These are phyloP conservation scores for Erysiphe pisi DNA, from an alignment of 2,329 filamentous ascomycete species.

Conservation along the genomic window DNA sequence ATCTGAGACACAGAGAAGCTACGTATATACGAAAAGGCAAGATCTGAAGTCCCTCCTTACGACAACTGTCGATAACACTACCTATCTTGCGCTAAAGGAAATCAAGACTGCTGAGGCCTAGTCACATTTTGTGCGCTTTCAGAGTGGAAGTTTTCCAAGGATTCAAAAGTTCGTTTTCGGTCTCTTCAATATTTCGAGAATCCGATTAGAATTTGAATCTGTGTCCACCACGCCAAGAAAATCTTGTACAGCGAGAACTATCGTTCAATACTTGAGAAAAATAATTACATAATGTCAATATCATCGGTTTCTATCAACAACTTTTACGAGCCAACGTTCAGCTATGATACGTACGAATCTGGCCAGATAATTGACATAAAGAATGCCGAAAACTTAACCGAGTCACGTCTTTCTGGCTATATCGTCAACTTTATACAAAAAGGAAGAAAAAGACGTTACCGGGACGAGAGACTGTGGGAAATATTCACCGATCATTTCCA, in stretches of 20 bases:
- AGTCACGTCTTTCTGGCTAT: constrained; percentile 30
- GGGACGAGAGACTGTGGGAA: constrained; percentile 11
- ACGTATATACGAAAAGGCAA: not conserved
- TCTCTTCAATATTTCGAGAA: not conserved
- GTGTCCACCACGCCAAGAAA: not conserved
- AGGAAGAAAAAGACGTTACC: not conserved
- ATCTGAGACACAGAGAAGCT: not conserved
- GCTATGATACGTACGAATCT: not conserved
- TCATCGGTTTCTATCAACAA: not conserved
- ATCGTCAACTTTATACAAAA: not conserved
- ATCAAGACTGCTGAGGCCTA: not conserved
- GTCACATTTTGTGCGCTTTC: not conserved
- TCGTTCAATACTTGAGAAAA: not conserved
- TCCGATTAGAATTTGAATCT: not conserved
- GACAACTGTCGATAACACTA: not conserved
- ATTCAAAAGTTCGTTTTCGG: not conserved
- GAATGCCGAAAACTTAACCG: not conserved
- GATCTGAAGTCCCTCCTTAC: not conserved
- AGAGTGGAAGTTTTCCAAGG: not conserved
- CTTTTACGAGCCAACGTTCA: not conserved
- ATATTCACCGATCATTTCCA: constrained; percentile 3
- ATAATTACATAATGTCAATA: not conserved
- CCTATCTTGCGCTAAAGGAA: not conserved
- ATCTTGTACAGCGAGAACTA: not conserved
- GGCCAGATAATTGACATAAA: not conserved